Conservation (phyloP, 768 basidiomycete genomes). For the Trametes villosa region DNA sequence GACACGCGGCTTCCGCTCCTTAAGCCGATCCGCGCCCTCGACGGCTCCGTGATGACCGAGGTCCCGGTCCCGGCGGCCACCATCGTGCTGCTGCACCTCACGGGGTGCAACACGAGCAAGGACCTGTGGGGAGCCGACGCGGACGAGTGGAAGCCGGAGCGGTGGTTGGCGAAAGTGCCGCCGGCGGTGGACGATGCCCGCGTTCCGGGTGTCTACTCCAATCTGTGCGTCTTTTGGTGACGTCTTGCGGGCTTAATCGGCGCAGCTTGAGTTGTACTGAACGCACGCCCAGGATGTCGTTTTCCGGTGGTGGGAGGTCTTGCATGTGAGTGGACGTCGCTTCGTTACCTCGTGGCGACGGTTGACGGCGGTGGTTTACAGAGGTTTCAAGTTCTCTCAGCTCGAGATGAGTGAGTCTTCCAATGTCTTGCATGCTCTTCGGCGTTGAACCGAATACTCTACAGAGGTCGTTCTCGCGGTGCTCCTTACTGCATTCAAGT, state of each 20-base stretch:
- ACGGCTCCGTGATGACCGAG: slow-evolving; percentile 42
- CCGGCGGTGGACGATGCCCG: slow-evolving; percentile 9
- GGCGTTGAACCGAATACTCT: too few species aligned
- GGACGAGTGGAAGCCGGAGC: slow-evolving; percentile 26
- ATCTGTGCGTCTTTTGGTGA: slow-evolving; percentile 12
- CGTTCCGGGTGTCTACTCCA: slow-evolving; percentile 23
- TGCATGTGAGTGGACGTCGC: slow-evolving; percentile 18
- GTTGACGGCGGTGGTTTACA: neutral
- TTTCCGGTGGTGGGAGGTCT: slow-evolving; percentile 9
- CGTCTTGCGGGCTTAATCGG: too few species aligned
- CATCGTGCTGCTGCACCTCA: neutral
- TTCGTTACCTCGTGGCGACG: neutral
- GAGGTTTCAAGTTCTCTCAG: slow-evolving; percentile 27
- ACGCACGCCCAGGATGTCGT: slow-evolving; percentile 15
- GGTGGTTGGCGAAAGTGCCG: slow-evolving; percentile 20
- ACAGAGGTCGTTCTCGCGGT: neutral
- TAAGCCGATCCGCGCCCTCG: slow-evolving; percentile 38
- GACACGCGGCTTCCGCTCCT: slow-evolving; percentile 47
- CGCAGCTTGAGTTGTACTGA: too few species aligned
- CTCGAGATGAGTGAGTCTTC: slow-evolving; percentile 22
- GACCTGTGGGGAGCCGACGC: slow-evolving; percentile 48
- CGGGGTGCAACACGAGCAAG: slow-evolving; percentile 5
- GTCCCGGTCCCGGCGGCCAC: slow-evolving; percentile 42
- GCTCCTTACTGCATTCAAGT: neutral
- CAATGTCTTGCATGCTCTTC: neutral